Conservation (phyloP, 2,329 filamentous ascomycete genomes). For the Juglanconis juglandina region DNA sequence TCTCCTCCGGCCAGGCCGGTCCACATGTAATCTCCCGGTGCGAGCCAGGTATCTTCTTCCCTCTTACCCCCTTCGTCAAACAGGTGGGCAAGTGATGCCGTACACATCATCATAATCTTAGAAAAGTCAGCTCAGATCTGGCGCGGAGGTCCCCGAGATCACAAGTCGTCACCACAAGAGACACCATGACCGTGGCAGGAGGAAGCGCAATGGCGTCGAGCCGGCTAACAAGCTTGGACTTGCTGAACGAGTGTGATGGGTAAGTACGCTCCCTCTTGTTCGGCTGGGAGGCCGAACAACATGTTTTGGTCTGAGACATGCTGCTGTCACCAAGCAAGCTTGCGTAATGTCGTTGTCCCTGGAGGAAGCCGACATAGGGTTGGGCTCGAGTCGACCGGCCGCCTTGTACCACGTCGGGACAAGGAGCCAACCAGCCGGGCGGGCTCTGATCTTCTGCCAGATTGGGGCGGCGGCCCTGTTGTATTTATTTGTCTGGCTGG, state of each 20-base stretch:
- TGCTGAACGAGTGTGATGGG: conserved; percentile 24
- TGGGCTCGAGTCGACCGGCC: not conserved
- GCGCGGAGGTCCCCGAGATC: not conserved
- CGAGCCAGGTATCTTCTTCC: not conserved
- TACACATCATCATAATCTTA: not conserved
- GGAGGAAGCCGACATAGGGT: conserved; percentile 1
- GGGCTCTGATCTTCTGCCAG: not conserved
- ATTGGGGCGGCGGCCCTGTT: not conserved
- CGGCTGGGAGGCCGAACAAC: not conserved
- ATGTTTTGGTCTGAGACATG: not conserved
- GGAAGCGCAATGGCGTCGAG: conserved; percentile 13
- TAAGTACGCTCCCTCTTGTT: conserved; percentile 16
- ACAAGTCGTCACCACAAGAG: not conserved
- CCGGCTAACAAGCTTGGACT: conserved; percentile 22
- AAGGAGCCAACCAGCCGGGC: not conserved
- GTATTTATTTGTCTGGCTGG: not conserved
- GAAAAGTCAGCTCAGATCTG: not conserved
- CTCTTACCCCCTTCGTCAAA: not conserved
- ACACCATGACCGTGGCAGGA: not conserved
- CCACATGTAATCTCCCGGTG: not conserved
- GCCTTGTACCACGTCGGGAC: conserved; percentile 19
- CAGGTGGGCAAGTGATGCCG: not conserved
- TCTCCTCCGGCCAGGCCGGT: not conserved
- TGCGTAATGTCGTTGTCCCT: conserved; percentile 2
- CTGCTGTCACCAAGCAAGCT: not conserved